Evolutionary conservation across 108 stramenopile genomes (phyloP).

Genomic region (Nitzschia putrida): DNA sequence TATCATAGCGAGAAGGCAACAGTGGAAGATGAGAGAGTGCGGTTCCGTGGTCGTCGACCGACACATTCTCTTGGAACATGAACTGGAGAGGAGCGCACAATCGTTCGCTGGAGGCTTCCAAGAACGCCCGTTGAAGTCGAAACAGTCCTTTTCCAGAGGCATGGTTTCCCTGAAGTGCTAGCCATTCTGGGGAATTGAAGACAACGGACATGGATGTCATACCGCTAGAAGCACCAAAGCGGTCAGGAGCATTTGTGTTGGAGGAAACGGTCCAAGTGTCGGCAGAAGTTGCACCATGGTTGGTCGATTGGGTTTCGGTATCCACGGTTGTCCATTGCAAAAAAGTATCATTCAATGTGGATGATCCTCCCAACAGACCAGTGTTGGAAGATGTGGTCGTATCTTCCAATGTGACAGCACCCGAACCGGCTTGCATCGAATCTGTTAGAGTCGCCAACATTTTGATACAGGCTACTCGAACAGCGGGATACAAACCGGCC

Average conservation of each 20-base stretch:
- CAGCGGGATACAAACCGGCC: slow-evolving; percentile 75
- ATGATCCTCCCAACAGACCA: slow-evolving; percentile 80
- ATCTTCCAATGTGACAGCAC: slow-evolving; percentile 47
- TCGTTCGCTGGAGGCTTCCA: slow-evolving; percentile 62
- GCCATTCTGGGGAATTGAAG: slow-evolving; percentile 77
- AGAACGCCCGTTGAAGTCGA: slow-evolving; percentile 69
- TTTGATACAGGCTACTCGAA: slow-evolving; percentile 66
- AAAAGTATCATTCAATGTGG: slow-evolving; percentile 63
- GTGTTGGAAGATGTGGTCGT: slow-evolving; percentile 35
- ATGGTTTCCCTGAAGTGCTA: slow-evolving; percentile 55
- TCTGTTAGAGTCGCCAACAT: slow-evolving; percentile 76
- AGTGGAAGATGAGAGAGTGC: slow-evolving; percentile 59
- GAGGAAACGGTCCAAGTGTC: slow-evolving; percentile 34
- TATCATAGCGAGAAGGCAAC: slow-evolving; percentile 77
- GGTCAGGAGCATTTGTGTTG: background rate
- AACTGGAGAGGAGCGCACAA: slow-evolving; percentile 74
- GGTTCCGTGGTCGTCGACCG: slow-evolving; percentile 75
- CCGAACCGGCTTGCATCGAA: slow-evolving; percentile 58
- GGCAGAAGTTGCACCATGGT: slow-evolving; percentile 19
- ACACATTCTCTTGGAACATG: slow-evolving; percentile 80
- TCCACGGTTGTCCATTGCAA: slow-evolving; percentile 46
- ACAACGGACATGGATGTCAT: slow-evolving; percentile 56
- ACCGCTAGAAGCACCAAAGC: slow-evolving; percentile 2
- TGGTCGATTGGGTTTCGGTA: slow-evolving; percentile 8
- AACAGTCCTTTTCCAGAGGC: slow-evolving; percentile 49